Evolutionary conservation across 148 eudicot species (phyloP), one percentile per base, ranked within the genome.

Genomic region (Amaranthus cruentus): DNA sequence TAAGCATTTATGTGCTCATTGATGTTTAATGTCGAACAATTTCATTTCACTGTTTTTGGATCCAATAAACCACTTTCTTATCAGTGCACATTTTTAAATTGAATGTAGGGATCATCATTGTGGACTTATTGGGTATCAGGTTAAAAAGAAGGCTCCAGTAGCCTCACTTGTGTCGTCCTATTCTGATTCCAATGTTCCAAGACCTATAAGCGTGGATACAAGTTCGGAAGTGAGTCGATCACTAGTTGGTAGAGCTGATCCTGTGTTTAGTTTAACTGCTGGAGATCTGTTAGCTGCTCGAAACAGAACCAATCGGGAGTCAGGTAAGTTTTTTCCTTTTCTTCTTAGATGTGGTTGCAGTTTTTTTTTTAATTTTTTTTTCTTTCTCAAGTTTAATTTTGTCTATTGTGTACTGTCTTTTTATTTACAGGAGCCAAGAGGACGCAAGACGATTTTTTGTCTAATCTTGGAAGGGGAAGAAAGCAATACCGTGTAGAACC

Each of bases 41-140:
- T 28, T 28, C 38, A 28, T 71, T 18, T 21, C 42, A 15, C 21
- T 7, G 9, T 51, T 9, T 53, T 7, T 0, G 28, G 13, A 28
- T 51, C 44, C 55, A 11, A 49, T 21, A 67, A 49, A 18, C 56
- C 9, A 77, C 14, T 13, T 62, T 48, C 75, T 71, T 66, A 47
- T 60, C 70, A 70, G 72, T 67, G n/a, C 38, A 28, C 51, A 11
- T 61, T 62, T 56, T 68, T 77, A 49, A 74, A 70, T 49, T n/a
- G 58, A 59, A 72, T 85, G 77, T 78, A 93, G 98, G 98, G 91
- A 90, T 76, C 76, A 78, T 76, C 98, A 93, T 68, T 93, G 96
- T 76, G 91, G 90, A 75, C 86, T 90, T 38, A 76, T 92, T 67
- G 97, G 97, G 13, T 92, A 92, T 79, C 85, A 79, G 61, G 80